phyloP scores from a whole-genome alignment of 805 yeast genomes.

The Yamadazyma scolyti region DNA sequence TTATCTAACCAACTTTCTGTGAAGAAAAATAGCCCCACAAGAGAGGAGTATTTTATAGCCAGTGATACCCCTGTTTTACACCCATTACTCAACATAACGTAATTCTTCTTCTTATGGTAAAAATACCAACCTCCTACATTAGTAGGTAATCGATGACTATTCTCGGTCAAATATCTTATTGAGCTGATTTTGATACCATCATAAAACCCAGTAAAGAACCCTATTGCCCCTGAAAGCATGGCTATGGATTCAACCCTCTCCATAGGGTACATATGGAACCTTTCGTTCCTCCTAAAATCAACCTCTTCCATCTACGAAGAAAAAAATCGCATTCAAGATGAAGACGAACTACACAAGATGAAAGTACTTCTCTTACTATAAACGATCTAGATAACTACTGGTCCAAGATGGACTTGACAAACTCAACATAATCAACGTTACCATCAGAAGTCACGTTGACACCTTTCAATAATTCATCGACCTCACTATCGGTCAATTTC shows the following conservation, averaged over 20 bases:
- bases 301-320: too few relatives aligned
- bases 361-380: too few relatives aligned
- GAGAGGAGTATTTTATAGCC: conserved; percentile 31
- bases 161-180: conserved; percentile 66
- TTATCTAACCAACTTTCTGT: conserved; percentile 61
- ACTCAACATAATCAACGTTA: conserved; percentile 90
- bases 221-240: conserved; percentile 34
- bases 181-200: conserved; percentile 56
- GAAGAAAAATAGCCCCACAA: conserved; percentile 51
- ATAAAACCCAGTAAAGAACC: conserved; percentile 54
- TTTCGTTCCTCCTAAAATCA: conserved; percentile 21
- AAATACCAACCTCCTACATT: conserved; percentile 85
- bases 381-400: conserved; percentile 53
- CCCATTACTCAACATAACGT: conserved; percentile 61
- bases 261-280: conserved; percentile 49
- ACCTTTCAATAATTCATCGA: conserved; percentile 93
- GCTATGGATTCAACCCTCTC: conserved; percentile 44
- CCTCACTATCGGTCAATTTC: conserved; percentile 84
- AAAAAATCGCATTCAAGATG: too few relatives aligned
- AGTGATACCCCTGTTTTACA: conserved; percentile 44
- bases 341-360: too few relatives aligned
- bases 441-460: conserved; percentile 92
- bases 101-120: conserved; percentile 80
- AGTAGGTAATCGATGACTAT: conserved; percentile 75
- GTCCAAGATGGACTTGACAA: conserved; percentile 88